A percentile compares a stretch with the other conserved stretches of the same genome.
Conservation (phyloP, 2,329 filamentous ascomycete genomes). For the Akanthomyces muscarius region DNA sequence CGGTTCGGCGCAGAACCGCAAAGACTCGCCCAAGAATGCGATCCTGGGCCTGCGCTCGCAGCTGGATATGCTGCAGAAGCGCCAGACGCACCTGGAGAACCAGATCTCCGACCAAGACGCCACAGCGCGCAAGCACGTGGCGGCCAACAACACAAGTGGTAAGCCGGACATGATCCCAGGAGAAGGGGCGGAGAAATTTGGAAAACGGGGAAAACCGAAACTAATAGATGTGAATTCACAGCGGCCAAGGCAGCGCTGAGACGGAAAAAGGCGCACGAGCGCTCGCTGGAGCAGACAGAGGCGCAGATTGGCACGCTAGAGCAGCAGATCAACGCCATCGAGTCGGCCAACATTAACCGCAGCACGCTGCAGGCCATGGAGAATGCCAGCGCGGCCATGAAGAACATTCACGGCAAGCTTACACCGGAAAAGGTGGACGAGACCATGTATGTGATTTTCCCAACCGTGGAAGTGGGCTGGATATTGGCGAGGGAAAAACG, state of each 20-base stretch:
- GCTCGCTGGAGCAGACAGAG: conserved; percentile 84
- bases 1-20: conserved; percentile 74
- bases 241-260: conserved; percentile 85
- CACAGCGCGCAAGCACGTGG: conserved; percentile 81
- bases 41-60: conserved; percentile 84
- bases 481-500: neutral
- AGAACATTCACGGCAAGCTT: conserved; percentile 83
- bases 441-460: conserved; percentile 68
- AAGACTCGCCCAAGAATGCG: conserved; percentile 94
- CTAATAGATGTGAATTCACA: conserved; percentile 36
- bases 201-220: no score
- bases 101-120: conserved; percentile 92
- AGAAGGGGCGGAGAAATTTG: neutral
- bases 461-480: no score
- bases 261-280: conserved; percentile 92
- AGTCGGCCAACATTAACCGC: conserved; percentile 97
- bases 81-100: conserved; percentile 83
- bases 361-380: conserved; percentile 95
- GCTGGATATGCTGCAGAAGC: conserved; percentile 96
- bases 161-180: conserved; percentile 34
- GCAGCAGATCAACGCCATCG: conserved; percentile 93
- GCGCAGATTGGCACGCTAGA: conserved; percentile 90
- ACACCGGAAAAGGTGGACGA: conserved; percentile 93
- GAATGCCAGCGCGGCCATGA: conserved; percentile 85
- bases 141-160: conserved; percentile 83